A percentile compares a stretch with the other conserved stretches of the same genome.
phyloP scores from a whole-genome alignment of 805 yeast species.

The Candida glaebosa region DNA sequence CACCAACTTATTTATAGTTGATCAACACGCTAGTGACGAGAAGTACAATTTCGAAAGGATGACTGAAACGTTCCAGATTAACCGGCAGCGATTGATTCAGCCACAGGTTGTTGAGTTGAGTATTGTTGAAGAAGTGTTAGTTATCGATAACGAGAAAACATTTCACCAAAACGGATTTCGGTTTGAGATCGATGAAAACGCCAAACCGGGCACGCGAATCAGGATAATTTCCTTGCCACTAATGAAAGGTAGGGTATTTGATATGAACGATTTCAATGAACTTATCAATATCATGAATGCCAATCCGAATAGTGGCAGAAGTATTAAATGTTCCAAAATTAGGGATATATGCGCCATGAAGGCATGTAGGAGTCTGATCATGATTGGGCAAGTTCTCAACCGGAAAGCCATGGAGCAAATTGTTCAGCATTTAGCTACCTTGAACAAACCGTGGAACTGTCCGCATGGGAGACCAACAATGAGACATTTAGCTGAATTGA shows the following conservation, averaged over 20 bases:
- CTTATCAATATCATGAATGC: slow-evolving; percentile 54
- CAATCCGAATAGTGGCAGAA: slow-evolving; percentile 11
- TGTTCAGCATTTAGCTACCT: slow-evolving; percentile 60
- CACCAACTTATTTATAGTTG: slow-evolving; percentile 73
- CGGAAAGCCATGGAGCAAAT: slow-evolving; percentile 60
- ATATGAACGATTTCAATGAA: slow-evolving; percentile 69
- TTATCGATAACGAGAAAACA: slow-evolving; percentile 54
- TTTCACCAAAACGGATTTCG: slow-evolving; percentile 79
- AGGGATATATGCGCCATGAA: slow-evolving; percentile 88
- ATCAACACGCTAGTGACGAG: slow-evolving; percentile 98
- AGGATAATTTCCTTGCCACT: slow-evolving; percentile 63
- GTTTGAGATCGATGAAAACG: slow-evolving; percentile 46
- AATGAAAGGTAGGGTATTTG: slow-evolving; percentile 68
- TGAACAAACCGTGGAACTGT: slow-evolving; percentile 94
- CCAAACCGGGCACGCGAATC: slow-evolving; percentile 55
- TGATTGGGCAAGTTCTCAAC: slow-evolving; percentile 80
- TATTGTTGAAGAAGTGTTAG: slow-evolving; percentile 72
- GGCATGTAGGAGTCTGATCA: slow-evolving; percentile 90
- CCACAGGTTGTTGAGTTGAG: slow-evolving; percentile 62
- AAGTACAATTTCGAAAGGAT: slow-evolving; percentile 80
- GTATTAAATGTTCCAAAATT: slow-evolving; percentile 68
- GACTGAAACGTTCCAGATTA: slow-evolving; percentile 49
- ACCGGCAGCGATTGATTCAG: slow-evolving; percentile 63
- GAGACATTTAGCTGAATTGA: slow-evolving; percentile 75
- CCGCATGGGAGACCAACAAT: slow-evolving; percentile 99